Percentiles rank a stretch among this genome's conserved stretches.
These are phyloP conservation scores for Pugionium cornutum DNA, from an alignment of 345 rosid genomes.

Conservation along the genomic window DNA sequence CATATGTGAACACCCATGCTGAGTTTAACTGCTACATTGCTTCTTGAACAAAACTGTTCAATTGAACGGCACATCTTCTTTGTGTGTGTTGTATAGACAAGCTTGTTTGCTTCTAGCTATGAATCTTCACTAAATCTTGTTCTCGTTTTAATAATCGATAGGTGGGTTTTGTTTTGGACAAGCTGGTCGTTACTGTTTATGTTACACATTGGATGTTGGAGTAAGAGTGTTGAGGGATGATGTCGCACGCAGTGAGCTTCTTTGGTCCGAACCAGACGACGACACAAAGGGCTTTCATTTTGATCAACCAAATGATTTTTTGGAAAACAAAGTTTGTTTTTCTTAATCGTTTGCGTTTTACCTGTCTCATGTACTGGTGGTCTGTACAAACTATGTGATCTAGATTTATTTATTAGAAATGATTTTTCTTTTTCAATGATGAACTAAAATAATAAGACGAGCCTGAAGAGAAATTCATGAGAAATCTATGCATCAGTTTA, in stretches of 20 bases:
- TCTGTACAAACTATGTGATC: conserved; percentile 17
- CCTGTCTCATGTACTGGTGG: conserved; percentile 5
- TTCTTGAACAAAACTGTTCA: conserved; percentile 2
- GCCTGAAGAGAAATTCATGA: conserved; percentile 12
- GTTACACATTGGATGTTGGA: conserved; percentile 11
- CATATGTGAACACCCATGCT: background rate
- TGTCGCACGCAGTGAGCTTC: conserved; percentile 12
- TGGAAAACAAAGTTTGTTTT: background rate
- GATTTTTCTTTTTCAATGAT: background rate
- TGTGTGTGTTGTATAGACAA: background rate
- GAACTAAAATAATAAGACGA: background rate
- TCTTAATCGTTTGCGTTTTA: background rate
- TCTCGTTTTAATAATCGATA: background rate
- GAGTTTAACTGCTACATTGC: background rate
- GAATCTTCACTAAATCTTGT: background rate
- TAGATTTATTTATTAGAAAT: background rate
- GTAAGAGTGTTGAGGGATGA: conserved; percentile 10
- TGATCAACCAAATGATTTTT: conserved; percentile 1
- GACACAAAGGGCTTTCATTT: background rate
- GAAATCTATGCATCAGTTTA: conserved; percentile 43
- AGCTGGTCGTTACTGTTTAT: background rate
- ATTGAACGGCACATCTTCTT: background rate
- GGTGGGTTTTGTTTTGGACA: conserved; percentile 13
- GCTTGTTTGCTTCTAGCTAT: conserved; percentile 8
- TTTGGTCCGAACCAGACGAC: conserved; percentile 25